phyloP scores from a whole-genome alignment of 495 filamentous ascomycete genomes.

The Penicilliopsis zonata region DNA sequence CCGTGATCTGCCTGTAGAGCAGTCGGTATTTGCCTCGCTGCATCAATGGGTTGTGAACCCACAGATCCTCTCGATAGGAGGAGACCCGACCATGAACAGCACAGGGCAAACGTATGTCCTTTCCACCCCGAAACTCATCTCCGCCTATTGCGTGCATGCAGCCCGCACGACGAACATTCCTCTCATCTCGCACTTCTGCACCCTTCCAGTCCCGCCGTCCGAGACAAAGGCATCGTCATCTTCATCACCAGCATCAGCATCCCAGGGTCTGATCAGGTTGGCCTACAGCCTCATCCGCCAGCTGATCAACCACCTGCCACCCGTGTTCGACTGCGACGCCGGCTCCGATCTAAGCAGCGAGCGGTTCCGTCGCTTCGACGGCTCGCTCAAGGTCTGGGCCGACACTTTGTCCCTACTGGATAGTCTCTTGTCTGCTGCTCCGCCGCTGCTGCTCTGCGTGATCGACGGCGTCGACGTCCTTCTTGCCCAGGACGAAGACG shows the following conservation, averaged over 20 bases:
- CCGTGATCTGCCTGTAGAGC: constrained; percentile 19
- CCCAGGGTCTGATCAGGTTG: constrained; percentile 28
- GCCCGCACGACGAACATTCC: constrained; percentile 26
- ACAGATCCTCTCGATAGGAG: constrained; percentile 28
- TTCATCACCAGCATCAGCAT: no score
- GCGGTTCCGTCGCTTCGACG: constrained; percentile 26
- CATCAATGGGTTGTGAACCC: constrained; percentile 27
- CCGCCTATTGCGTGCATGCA: constrained; percentile 23
- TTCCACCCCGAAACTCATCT: no score
- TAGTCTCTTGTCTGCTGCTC: constrained; percentile 25
- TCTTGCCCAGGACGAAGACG: no score
- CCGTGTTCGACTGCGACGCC: constrained; percentile 26
- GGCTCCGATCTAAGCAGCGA: constrained; percentile 26
- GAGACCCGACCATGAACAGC: no score
- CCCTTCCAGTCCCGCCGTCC: constrained; percentile 13
- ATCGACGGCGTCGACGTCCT: constrained; percentile 31
- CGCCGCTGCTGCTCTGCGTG: constrained; percentile 30
- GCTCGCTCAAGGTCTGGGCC: constrained; percentile 27
- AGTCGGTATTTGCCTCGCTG: no score
- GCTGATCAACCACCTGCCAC: constrained; percentile 31
- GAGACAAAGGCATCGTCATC: constrained; percentile 16
- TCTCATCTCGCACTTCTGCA: constrained; percentile 31
- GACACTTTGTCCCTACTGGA: constrained; percentile 29
- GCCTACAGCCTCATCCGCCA: constrained; percentile 39
- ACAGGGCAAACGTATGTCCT: no score